Evolutionary conservation across 345 rosid species (phyloP).

Genomic region (Ceriops zippeliana): DNA sequence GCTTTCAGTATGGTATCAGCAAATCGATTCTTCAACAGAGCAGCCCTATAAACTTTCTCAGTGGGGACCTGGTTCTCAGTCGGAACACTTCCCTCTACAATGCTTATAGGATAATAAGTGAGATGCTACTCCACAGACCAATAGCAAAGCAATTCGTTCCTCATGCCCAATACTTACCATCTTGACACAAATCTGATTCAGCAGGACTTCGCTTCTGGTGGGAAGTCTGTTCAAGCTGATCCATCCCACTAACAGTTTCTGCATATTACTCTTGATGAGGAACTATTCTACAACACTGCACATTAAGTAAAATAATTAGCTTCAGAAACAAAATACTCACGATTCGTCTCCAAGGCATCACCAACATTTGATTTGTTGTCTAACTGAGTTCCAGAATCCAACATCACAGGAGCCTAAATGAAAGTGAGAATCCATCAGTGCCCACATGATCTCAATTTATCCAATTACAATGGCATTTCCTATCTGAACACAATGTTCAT

Average conservation of each 20-base stretch:
- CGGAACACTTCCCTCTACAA: conserved; percentile 21
- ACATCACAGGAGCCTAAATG: conserved; percentile 43
- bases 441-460: too few relatives aligned
- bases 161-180: conserved; percentile 18
- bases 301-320: background rate
- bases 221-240: conserved; percentile 23
- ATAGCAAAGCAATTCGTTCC: background rate
- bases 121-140: background rate
- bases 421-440: background rate
- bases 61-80: conserved; percentile 23
- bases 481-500: background rate
- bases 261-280: background rate
- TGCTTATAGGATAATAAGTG: background rate
- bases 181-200: conserved; percentile 18
- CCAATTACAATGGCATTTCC: background rate
- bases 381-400: conserved; percentile 39
- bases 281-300: background rate
- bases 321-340: conserved; percentile 43
- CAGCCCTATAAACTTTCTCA: conserved; percentile 17
- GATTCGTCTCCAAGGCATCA: conserved; percentile 40
- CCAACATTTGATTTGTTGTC: conserved; percentile 38
- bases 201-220: conserved; percentile 19
- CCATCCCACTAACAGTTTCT: conserved; percentile 22
- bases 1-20: conserved; percentile 29
- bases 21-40: conserved; percentile 24